Evolutionary conservation across 129 eudicot species (phyloP), one percentile per base, ranked within the genome.

Genomic region (Helichrysum umbraculigerum): DNA sequence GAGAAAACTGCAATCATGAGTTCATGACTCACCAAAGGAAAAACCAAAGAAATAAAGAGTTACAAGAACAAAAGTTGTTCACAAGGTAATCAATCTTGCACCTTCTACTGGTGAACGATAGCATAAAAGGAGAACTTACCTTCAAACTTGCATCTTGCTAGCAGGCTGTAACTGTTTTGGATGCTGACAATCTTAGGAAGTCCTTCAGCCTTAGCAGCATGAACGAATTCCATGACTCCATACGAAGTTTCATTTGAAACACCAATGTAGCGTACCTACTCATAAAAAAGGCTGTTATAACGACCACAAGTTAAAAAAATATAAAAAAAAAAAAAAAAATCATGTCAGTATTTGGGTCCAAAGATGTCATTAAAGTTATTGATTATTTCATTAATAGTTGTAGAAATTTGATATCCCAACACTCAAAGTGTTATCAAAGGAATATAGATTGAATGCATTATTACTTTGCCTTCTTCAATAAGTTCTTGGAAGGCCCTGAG

Each of bases 211-310:
- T 89, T 89, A 60, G 98, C 93, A 81, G 96, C 93, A 84, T 92
- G 87, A 56, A 89, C 84, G 77, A 92, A 92, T 76, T 92, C 96
- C 96, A 89, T 87, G 35, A 92, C 98, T 77, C 98, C 98, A 79
- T 89, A 89, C 58, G 98, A 92, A 80, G 98, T 92, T 83, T 92
- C 98, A 83, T 92, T 92, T 32, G 98, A 92, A 79, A 92, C 98
- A 41, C 98, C 98, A 60, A 92, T 89, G 79, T 92, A 89, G 52
- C 96, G 80, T 35, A 92, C 96, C 98, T 92, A 78, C 16, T 73
- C 75, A 73, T 10, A 51, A 21, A 7, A 52, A 28, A 71, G 25
- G 14, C 15, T 22, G 7, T 39, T 73, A 16, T 17, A 37, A 64
- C 20, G n/a, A 12, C 6, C 28, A n/a, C 61, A 56, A 10, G 29